Percentiles rank a stretch among this genome's conserved stretches.
phyloP scores from a whole-genome alignment of 805 yeast genomes.

The Yarrowia sp. region DNA sequence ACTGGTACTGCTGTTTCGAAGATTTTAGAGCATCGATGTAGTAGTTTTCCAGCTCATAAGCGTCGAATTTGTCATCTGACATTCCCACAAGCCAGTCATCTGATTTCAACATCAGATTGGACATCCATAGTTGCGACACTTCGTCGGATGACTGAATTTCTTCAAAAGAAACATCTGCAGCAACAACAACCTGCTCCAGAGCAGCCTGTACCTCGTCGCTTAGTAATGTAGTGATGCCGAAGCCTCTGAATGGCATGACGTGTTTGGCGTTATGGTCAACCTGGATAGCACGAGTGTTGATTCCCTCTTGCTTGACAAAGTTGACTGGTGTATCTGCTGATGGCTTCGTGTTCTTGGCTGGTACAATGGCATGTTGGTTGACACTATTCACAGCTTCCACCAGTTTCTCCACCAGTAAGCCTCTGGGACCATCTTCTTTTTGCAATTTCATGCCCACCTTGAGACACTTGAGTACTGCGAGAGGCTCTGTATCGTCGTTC shows the following conservation, averaged over 20 bases:
- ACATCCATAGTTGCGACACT: background rate
- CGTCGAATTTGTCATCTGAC: conserved; percentile 2
- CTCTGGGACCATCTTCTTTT: conserved; percentile 9
- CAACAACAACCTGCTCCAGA: background rate
- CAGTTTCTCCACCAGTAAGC: conserved; percentile 2
- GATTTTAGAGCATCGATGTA: conserved; percentile 24
- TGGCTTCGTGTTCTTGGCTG: background rate
- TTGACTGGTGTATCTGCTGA: background rate
- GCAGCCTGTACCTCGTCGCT: background rate
- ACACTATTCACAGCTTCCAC: background rate
- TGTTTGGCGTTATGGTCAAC: conserved; percentile 14
- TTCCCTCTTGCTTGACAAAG: conserved; percentile 8
- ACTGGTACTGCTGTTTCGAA: conserved; percentile 25
- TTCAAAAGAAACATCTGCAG: conserved; percentile 6
- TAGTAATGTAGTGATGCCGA: background rate
- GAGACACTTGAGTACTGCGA: conserved; percentile 27
- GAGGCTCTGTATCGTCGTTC: conserved; percentile 33
- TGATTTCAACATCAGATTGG: conserved; percentile 6
- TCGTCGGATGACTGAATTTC: background rate
- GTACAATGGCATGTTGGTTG: background rate
- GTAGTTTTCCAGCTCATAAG: conserved; percentile 26
- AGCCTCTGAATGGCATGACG: conserved; percentile 1
- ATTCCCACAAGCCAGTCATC: conserved; percentile 21
- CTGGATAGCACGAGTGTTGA: background rate
- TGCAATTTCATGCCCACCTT: conserved; percentile 16